These are phyloP conservation scores for Fusarium sororula DNA, from an alignment of 2,329 filamentous ascomycete species.

Conservation along the genomic window DNA sequence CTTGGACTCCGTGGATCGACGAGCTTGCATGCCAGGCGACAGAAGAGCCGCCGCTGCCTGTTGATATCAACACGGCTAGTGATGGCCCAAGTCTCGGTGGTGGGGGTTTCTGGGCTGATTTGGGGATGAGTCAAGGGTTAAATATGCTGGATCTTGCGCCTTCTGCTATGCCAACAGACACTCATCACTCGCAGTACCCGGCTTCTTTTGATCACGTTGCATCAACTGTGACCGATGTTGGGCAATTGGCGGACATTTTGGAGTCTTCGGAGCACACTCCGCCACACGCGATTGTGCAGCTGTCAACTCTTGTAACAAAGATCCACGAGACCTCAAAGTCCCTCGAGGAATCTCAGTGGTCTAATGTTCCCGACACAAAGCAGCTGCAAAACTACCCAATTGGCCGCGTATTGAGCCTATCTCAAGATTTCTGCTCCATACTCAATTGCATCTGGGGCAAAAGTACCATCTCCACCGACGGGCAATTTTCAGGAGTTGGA, in stretches of 20 bases:
- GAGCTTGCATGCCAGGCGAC: not conserved
- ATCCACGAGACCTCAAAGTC: not conserved
- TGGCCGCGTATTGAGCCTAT: not conserved
- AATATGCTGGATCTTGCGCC: not conserved
- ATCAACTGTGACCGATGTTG: rapidly evolving
- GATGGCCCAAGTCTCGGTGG: not conserved
- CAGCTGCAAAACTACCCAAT: not conserved
- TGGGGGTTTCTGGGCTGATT: not conserved
- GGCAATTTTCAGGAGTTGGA: not conserved
- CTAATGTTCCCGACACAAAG: not conserved
- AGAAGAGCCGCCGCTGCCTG: not conserved
- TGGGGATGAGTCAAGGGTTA: not conserved
- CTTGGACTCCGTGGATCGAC: not conserved
- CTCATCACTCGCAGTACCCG: not conserved
- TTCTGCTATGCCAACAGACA: not conserved
- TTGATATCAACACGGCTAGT: not conserved
- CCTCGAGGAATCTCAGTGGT: rapidly evolving
- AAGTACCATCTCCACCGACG: not conserved
- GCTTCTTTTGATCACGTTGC: not conserved
- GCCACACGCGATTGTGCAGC: not conserved
- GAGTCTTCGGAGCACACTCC: not conserved
- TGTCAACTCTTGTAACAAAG: not conserved
- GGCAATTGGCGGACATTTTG: not conserved
- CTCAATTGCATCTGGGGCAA: not conserved
- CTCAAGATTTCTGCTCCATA: not conserved